These are phyloP conservation scores for Nothomitra cinnamomea DNA, from an alignment of 2,329 filamentous ascomycete species.

Conservation along the genomic window DNA sequence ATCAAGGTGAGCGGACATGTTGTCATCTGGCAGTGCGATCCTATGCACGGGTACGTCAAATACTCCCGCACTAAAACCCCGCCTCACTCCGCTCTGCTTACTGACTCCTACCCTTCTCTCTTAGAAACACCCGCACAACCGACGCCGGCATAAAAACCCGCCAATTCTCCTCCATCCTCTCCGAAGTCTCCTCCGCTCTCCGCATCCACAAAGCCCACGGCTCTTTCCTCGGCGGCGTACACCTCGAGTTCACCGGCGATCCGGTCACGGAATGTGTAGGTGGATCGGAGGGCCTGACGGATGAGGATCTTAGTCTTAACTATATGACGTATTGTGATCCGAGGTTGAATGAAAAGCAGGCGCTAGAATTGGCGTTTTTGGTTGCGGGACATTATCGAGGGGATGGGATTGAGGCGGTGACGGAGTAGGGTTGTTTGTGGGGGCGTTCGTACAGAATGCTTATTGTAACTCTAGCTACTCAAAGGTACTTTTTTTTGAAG, in stretches of 20 bases:
- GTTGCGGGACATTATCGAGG: constrained; percentile 66
- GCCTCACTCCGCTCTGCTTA: not conserved
- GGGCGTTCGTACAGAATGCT: too few species aligned
- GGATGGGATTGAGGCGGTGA: too few species aligned
- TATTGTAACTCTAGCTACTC: too few species aligned
- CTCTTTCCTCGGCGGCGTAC: constrained; percentile 82
- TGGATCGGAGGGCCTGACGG: constrained; percentile 69
- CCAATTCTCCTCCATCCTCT: constrained; percentile 77
- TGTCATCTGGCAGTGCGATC: constrained; percentile 96
- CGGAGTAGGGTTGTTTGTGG: too few species aligned
- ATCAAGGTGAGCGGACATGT: constrained; percentile 61
- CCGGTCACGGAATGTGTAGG: constrained; percentile 92
- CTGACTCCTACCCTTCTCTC: too few species aligned
- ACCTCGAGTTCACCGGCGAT: constrained; percentile 89
- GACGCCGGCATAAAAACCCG: constrained; percentile 71
- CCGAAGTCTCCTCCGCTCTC: constrained; percentile 69
- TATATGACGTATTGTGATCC: constrained; percentile 97
- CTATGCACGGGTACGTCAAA: constrained; percentile 70
- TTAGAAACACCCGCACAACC: constrained; percentile 36
- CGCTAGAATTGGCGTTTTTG: constrained; percentile 83
- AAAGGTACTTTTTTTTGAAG: too few species aligned
- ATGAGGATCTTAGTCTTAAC: constrained; percentile 75
- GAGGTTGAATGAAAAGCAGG: constrained; percentile 91
- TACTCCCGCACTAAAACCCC: not conserved
- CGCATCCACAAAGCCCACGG: constrained; percentile 68